Evolutionary conservation across 1,139 yeast genomes (phyloP).

Genomic region (Blastobotrys petasosporus): DNA sequence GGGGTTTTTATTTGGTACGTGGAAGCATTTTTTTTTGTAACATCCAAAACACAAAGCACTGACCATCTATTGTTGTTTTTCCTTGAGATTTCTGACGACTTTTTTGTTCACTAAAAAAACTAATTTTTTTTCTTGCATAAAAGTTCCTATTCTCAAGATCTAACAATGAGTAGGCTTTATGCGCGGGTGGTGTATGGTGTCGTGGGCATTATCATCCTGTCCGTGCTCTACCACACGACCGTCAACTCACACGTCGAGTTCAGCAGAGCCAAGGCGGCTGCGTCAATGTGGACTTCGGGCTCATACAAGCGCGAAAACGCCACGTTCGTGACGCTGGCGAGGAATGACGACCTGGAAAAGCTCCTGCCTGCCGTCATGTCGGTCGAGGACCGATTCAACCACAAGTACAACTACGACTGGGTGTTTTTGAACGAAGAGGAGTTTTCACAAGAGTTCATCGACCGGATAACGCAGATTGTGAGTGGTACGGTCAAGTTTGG

Average conservation of each 20-base stretch:
- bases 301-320: conserved; percentile 42
- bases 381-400: conserved; percentile 68
- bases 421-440: conserved; percentile 65
- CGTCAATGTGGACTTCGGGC: not conserved
- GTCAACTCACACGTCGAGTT: no score
- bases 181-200: no score
- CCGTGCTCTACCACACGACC: no score
- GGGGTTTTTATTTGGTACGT: no score
- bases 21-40: no score
- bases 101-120: no score
- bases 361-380: conserved; percentile 51
- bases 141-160: no score
- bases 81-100: not conserved
- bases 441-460: conserved; percentile 52
- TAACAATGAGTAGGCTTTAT: no score
- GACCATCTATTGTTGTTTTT: not conserved
- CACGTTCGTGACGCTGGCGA: conserved; percentile 63
- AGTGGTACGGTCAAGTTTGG: conserved; percentile 63
- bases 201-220: no score
- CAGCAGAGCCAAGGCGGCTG: conserved; percentile 5
- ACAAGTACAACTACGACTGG: conserved; percentile 69
- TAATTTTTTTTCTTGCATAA: no score
- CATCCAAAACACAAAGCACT: no score
- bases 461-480: conserved; percentile 42
- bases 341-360: conserved; percentile 59